Evolutionary conservation across 2,329 filamentous ascomycete species (phyloP), one percentile per base, ranked within the genome.

Genomic region (Botrytis squamosa): DNA sequence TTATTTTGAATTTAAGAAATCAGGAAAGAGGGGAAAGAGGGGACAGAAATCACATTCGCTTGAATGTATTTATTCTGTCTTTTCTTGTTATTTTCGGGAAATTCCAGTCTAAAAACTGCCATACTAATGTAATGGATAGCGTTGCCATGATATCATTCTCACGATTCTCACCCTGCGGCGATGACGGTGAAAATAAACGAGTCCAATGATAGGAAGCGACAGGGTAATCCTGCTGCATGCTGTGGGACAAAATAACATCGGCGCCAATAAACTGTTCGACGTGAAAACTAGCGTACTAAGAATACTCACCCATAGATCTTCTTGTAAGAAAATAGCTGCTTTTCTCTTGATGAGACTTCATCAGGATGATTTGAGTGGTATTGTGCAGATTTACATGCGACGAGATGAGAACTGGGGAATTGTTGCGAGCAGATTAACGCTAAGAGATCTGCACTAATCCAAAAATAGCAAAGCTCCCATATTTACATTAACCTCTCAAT

Each of bases 371-470:
- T 33, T 9, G 9, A 33, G 25, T 68, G 36, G 40, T 29, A 9
- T 20, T 42, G n/a, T 57, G 18, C 14, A 57, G 16, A 40, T 55
- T 55, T 68, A 55, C n/a, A 40, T 67, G 36, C 25, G 22, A n/a
- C 22, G 44, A 55, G 6, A 49, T 36, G 29, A 8, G 29, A 36
- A 18, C 22, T 36, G 64, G 29, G 10, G 46, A 52, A 55, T 42
- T 25, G 20, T 52, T 36, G 64, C 64, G 29, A 67, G 44, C 25
- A 16, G 0, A 29, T n/a, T 57, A 2, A 14, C 25, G 66, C 66
- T 69, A 57, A 25, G 18, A 4, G 38, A 69, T 69, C 49, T 69
- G 38, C 49, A 69, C 49, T 52, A 57, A 59, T 69, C 66, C 66
- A n/a, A 42, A 59, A 69, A 57, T 42, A 49, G 66, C 40, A 69